phyloP scores from a whole-genome alignment of 176 grass and related monocot species.

The Oryza meridionalis region DNA sequence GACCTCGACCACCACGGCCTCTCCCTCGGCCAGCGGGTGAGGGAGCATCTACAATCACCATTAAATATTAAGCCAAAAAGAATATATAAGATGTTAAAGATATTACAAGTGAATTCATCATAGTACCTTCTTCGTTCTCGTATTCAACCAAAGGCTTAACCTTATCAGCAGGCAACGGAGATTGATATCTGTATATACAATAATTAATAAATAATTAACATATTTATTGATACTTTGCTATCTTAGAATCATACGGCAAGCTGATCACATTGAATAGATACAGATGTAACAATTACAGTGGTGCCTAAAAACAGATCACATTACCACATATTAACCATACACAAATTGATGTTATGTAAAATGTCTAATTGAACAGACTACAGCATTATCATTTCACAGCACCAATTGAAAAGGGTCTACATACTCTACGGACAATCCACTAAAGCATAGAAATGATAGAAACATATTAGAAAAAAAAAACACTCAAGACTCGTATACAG shows the following conservation, averaged over 20 bases:
- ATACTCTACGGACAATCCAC: background rate
- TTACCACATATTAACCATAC: background rate
- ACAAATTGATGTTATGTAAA: background rate
- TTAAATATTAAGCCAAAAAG: constrained; percentile 27
- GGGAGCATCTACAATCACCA: constrained; percentile 65
- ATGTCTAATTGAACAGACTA: background rate
- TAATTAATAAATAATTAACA: constrained; percentile 10
- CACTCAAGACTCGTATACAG: background rate
- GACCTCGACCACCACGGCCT: constrained; percentile 66
- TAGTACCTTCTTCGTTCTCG: constrained; percentile 80
- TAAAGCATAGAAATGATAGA: background rate
- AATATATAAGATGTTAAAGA: background rate
- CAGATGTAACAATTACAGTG: background rate
- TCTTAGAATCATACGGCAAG: background rate
- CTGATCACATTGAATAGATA: background rate
- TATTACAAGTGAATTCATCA: background rate
- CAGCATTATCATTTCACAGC: background rate
- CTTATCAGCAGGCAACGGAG: constrained; percentile 78
- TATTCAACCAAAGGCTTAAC: constrained; percentile 87
- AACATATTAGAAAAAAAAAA: background rate
- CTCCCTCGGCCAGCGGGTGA: constrained; percentile 71
- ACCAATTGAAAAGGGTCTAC: background rate
- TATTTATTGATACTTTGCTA: background rate
- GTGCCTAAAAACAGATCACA: background rate
- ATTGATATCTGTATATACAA: constrained; percentile 78